Percentiles rank a stretch among this genome's conserved stretches.
Evolutionary conservation across 1,139 yeast genomes (phyloP).

Genomic region (Nakaseomyces bracarensis): DNA sequence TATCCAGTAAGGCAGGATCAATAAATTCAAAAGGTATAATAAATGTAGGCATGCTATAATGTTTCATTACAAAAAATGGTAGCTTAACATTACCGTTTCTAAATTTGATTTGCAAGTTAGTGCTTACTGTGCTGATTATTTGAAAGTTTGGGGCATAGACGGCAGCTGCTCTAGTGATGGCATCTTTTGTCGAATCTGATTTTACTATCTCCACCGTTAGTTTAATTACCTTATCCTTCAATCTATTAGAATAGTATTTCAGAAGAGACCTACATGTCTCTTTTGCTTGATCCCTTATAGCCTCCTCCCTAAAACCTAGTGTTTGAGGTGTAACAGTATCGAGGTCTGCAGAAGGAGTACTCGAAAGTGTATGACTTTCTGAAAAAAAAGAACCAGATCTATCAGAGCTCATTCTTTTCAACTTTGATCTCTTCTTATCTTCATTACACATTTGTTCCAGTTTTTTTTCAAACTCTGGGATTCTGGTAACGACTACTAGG

Average conservation of each 20-base stretch:
- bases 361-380: conserved; percentile 2
- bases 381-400: conserved; percentile 7
- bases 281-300: conserved; percentile 32
- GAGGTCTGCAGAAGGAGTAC: conserved; percentile 9
- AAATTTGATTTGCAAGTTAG: conserved; percentile 30
- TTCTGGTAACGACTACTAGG: conserved; percentile 42
- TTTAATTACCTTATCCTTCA: conserved; percentile 37
- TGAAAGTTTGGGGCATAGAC: conserved; percentile 52
- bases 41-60: conserved; percentile 31
- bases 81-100: conserved; percentile 31
- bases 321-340: conserved; percentile 9
- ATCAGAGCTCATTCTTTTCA: conserved; percentile 9
- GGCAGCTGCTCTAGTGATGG: conserved; percentile 43
- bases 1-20: conserved; percentile 22
- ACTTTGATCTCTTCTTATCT: conserved; percentile 1
- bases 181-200: conserved; percentile 35
- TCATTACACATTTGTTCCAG: conserved; percentile 12
- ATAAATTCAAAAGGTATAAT: conserved; percentile 33
- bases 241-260: conserved; percentile 35
- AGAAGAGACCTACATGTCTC: conserved; percentile 38
- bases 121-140: conserved; percentile 34
- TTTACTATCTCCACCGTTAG: conserved; percentile 50
- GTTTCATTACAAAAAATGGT: conserved; percentile 32
- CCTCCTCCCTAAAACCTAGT: conserved; percentile 16
- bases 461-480: conserved; percentile 33